These are phyloP conservation scores for Zea luxurians DNA, from an alignment of 176 grass and related monocot species.

Conservation along the genomic window DNA sequence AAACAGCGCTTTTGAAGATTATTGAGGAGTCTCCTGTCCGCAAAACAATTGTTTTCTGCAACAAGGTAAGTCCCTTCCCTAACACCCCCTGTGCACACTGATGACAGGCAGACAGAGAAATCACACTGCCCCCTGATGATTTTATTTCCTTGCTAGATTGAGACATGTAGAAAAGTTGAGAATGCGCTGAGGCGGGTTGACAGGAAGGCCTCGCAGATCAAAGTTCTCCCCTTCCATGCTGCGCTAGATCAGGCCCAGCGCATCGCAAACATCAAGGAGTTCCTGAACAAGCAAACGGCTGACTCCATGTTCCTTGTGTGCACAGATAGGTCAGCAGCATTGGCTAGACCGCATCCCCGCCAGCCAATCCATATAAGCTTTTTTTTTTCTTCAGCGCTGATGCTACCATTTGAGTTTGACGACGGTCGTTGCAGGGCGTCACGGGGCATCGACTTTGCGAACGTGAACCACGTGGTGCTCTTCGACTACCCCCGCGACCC, in stretches of 20 bases:
- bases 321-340: constrained; percentile 66
- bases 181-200: constrained; percentile 69
- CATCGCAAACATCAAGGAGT: constrained; percentile 72
- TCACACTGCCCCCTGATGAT: too few species aligned
- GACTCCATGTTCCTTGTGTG: constrained; percentile 84
- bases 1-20: constrained; percentile 66
- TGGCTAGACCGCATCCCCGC: neutral
- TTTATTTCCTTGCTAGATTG: constrained; percentile 55
- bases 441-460: constrained; percentile 71
- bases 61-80: constrained; percentile 53
- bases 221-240: constrained; percentile 82
- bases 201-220: constrained; percentile 68
- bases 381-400: neutral
- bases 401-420: neutral
- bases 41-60: constrained; percentile 90
- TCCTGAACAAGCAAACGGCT: constrained; percentile 56
- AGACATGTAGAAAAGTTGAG: constrained; percentile 95
- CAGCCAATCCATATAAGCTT: neutral
- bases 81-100: neutral
- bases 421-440: constrained; percentile 56
- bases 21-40: constrained; percentile 58
- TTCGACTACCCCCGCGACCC: constrained; percentile 96
- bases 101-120: neutral
- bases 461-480: constrained; percentile 84
- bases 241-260: constrained; percentile 73